These are phyloP conservation scores for Logfia minima DNA, from an alignment of 129 eudicot genomes.

Conservation along the genomic window DNA sequence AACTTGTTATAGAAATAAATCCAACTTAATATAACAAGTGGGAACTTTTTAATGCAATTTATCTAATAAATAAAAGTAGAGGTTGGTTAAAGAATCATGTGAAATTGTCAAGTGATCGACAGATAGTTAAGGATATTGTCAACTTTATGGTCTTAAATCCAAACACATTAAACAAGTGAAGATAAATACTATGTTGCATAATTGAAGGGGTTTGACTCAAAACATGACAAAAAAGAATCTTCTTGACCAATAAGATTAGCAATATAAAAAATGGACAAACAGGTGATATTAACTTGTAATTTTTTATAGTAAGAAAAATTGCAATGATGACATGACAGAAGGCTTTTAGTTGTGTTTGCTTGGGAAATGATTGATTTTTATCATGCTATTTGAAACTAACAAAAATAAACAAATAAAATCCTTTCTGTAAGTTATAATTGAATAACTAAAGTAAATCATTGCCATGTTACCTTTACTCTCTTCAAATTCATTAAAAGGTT, in stretches of 20 bases:
- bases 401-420: constrained; percentile 13
- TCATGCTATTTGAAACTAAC: constrained; percentile 27
- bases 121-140: constrained; percentile 29
- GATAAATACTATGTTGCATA: constrained; percentile 15
- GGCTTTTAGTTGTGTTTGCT: constrained; percentile 34
- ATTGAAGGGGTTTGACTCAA: constrained; percentile 16
- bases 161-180: constrained; percentile 23
- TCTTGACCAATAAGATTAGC: constrained; percentile 4
- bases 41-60: constrained; percentile 26
- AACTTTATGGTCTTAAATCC: constrained; percentile 20
- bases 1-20: constrained; percentile 19
- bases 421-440: constrained; percentile 24
- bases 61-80: constrained; percentile 10
- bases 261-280: background rate
- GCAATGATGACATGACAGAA: constrained; percentile 33
- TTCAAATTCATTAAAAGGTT: constrained; percentile 2
- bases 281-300: background rate
- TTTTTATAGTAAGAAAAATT: constrained; percentile 15
- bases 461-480: constrained; percentile 22
- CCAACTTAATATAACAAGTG: constrained; percentile 30
- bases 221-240: constrained; percentile 9
- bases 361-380: constrained; percentile 29
- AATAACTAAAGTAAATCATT: constrained; percentile 22
- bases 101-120: constrained; percentile 9
- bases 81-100: constrained; percentile 31